Base-by-base conservation (phyloP, 371 early-diverging fungal species). In the Rhizopus microsporus region DNA sequence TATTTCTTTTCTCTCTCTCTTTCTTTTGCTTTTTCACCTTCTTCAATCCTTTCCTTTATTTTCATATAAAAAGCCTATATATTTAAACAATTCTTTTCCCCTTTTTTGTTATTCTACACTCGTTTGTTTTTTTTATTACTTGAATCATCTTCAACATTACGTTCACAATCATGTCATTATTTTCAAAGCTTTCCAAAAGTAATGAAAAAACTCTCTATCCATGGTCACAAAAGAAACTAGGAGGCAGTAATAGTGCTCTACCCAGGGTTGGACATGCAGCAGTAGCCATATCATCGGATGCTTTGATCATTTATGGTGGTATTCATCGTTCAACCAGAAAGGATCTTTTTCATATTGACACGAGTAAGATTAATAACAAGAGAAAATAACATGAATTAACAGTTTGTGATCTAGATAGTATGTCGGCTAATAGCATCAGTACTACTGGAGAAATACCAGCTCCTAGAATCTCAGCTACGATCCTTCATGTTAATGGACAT, bases 261-360 rank as follows among this genome's bases (percentile, higher is more conserved):
- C 79, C 88, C 10, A 75, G 88, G 50, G 74, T 77, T 30, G 85
- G 85, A 0, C 88, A 88, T 67, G 75, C 83, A 49, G 75, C 85
- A 7, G 71, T 78, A 15, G 72, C 71, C 33, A 56, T 78, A 7
- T 69, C 80, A 7, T 67, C 82, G 4, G 84, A 84, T 6, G 65
- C 71, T 8, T 67, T 88, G 12, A 71, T 82, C 39, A 51, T 86
- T 45, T 83, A 75, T 77, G 88, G 88, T 46, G 88, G 88, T 31
- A 52, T 77, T 51, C 75, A 77, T 47, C 69, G 64, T 1, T 63
- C 69, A 0, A 69, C 63, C 3, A 83, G 80, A 46, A 77, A 78
- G 51, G 87, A 88, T 15, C 51, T 86, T 39, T 80, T 83, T 60
- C 66, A 75, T 33, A 74, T 88, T 63, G 86, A 88, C 59, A 72